These are phyloP conservation scores for Penicillium tannophilum DNA, from an alignment of 495 filamentous ascomycete genomes.

Conservation along the genomic window DNA sequence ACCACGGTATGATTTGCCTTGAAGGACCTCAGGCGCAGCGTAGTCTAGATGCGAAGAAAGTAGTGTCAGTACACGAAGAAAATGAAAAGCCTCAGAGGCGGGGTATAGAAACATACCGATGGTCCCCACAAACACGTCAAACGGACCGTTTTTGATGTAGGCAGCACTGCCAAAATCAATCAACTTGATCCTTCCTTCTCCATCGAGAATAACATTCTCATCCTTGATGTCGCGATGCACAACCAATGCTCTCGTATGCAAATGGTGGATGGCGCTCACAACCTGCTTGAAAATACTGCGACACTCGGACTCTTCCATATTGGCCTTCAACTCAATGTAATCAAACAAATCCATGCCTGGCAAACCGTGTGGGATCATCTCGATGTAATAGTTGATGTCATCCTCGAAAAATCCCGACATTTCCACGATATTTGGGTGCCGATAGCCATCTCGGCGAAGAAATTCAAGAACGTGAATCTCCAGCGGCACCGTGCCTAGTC, in stretches of 20 bases:
- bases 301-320: conserved; percentile 94
- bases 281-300: conserved; percentile 95
- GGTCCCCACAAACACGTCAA: conserved; percentile 98
- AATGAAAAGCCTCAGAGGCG: not conserved
- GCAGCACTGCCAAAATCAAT: conserved; percentile 98
- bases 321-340: conserved; percentile 94
- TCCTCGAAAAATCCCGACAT: conserved; percentile 99
- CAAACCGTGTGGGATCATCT: conserved; percentile 94
- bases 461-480: conserved; percentile 98
- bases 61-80: not conserved
- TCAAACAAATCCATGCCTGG: conserved; percentile 99
- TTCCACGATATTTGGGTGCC: conserved; percentile 95
- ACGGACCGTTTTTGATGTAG: conserved; percentile 96
- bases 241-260: conserved; percentile 88
- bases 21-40: conserved; percentile 95
- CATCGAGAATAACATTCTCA: conserved; percentile 94
- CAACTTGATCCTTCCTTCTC: conserved; percentile 92
- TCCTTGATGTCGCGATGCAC: conserved; percentile 99
- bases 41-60: conserved; percentile 67
- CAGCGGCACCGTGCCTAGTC: conserved; percentile 93
- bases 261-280: conserved; percentile 81
- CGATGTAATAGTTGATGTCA: conserved; percentile 97
- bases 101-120: conserved; percentile 68
- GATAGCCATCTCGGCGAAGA: conserved; percentile 80
- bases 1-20: conserved; percentile 87